Percentiles rank a stretch among this genome's conserved stretches.
These are phyloP conservation scores for Gaillardinia entomophila DNA, from an alignment of 805 yeast species.

Conservation along the genomic window DNA sequence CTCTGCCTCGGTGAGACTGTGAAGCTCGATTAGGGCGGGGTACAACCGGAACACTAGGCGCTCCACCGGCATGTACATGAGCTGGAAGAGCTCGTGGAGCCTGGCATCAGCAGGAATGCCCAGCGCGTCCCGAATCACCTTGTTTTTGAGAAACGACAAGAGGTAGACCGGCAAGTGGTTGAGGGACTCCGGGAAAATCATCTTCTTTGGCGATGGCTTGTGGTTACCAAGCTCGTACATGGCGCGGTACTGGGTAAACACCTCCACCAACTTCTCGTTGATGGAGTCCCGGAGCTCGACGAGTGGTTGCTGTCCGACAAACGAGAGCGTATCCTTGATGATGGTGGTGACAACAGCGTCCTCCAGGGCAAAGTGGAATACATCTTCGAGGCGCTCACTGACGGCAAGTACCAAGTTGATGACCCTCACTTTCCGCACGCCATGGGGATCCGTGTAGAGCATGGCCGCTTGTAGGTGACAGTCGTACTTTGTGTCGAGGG, in stretches of 20 bases:
- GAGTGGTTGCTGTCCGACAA: conserved; percentile 34
- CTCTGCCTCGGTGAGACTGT: conserved; percentile 55
- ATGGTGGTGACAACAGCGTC: conserved; percentile 35
- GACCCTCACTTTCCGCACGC: conserved; percentile 81
- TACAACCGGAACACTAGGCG: conserved; percentile 62
- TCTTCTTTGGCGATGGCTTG: conserved; percentile 43
- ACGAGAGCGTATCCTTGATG: conserved; percentile 34
- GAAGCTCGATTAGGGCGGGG: conserved; percentile 75
- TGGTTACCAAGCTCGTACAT: conserved; percentile 40
- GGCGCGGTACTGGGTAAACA: conserved; percentile 46
- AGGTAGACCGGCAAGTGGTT: conserved; percentile 63
- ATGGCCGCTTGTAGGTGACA: conserved; percentile 90
- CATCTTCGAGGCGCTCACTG: conserved; percentile 64
- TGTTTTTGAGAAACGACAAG: conserved; percentile 64
- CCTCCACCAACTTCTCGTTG: conserved; percentile 35
- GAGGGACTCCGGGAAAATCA: conserved; percentile 78
- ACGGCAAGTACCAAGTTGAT: conserved; percentile 79
- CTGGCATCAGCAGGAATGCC: conserved; percentile 58
- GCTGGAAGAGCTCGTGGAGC: conserved; percentile 45
- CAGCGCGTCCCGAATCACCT: conserved; percentile 49
- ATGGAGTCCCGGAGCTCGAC: conserved; percentile 34
- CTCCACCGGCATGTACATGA: conserved; percentile 51
- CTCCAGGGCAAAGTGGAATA: conserved; percentile 76
- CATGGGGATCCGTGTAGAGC: conserved; percentile 72
- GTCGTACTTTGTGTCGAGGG: conserved; percentile 62